A percentile compares a stretch with the other conserved stretches of the same genome.
These are phyloP conservation scores for Aureobasidium melanogenum DNA, from an alignment of 2,329 filamentous ascomycete genomes.

Conservation along the genomic window DNA sequence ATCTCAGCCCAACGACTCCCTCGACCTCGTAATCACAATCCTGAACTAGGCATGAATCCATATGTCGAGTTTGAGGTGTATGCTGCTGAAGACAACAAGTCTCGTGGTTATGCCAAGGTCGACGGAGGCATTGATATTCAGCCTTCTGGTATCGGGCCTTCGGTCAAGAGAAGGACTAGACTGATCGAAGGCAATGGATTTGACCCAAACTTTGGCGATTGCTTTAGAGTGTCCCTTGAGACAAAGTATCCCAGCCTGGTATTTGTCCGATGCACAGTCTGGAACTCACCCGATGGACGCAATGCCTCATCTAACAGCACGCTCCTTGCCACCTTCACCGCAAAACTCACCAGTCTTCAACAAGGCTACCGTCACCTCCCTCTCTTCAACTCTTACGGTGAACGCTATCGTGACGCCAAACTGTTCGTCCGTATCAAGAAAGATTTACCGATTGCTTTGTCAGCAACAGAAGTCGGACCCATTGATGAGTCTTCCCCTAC, in stretches of 20 bases:
- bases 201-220: constrained; percentile 78
- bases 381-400: constrained; percentile 77
- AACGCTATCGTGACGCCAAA: constrained; percentile 90
- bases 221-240: constrained; percentile 70
- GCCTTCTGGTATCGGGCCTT: constrained; percentile 58
- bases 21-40: constrained; percentile 63
- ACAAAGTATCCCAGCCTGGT: constrained; percentile 93
- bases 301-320: constrained; percentile 52
- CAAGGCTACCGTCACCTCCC: constrained; percentile 90
- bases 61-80: constrained; percentile 95
- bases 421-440: constrained; percentile 83
- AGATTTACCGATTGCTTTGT: constrained; percentile 28
- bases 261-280: constrained; percentile 88
- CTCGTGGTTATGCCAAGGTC: constrained; percentile 59
- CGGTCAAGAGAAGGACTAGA: constrained; percentile 68
- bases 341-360: constrained; percentile 80
- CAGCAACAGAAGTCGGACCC: constrained; percentile 22
- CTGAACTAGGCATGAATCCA: constrained; percentile 72
- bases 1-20: constrained; percentile 94
- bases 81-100: constrained; percentile 76
- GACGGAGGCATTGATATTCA: constrained; percentile 59
- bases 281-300: constrained; percentile 71
- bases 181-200: constrained; percentile 85
- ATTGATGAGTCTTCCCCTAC: constrained; percentile 20
- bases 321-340: constrained; percentile 79